Conservation (phyloP, 345 rosid genomes). For the Limnanthes douglasii region DNA sequence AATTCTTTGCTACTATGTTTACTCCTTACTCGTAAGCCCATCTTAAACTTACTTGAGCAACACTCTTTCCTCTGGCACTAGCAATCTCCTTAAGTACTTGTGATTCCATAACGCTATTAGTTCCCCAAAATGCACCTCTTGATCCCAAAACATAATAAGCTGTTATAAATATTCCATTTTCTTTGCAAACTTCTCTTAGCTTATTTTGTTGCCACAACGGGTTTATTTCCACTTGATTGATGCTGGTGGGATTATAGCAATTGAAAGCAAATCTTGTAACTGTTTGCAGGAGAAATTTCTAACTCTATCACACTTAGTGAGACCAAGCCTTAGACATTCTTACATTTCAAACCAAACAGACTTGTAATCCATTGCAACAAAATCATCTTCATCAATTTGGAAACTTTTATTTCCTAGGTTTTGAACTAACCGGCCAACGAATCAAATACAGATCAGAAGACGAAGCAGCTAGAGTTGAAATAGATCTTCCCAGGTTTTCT, state of each 20-base stretch:
- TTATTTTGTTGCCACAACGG: conserved; percentile 77
- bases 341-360: conserved; percentile 75
- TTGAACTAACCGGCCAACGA: conserved; percentile 81
- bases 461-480: too few relatives aligned
- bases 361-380: conserved; percentile 43
- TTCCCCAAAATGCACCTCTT: conserved; percentile 48
- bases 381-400: conserved; percentile 57
- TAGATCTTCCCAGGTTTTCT: conserved; percentile 56
- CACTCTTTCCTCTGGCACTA: conserved; percentile 39
- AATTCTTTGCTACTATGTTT: conserved; percentile 37
- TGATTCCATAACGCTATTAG: conserved; percentile 45
- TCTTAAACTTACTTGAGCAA: conserved; percentile 72
- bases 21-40: conserved; percentile 48
- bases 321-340: conserved; percentile 48
- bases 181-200: conserved; percentile 42
- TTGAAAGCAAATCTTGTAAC: conserved; percentile 34
- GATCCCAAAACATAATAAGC: conserved; percentile 62
- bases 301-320: conserved; percentile 60
- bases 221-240: conserved; percentile 80
- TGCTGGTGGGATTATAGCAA: conserved; percentile 63
- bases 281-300: conserved; percentile 75
- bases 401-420: conserved; percentile 40
- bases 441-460: conserved; percentile 63
- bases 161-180: conserved; percentile 29
- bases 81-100: conserved; percentile 57